Percentiles rank a stretch among this genome's conserved stretches.
phyloP scores from a whole-genome alignment of 495 filamentous ascomycete species.

The Ascodesmis nigricans region DNA sequence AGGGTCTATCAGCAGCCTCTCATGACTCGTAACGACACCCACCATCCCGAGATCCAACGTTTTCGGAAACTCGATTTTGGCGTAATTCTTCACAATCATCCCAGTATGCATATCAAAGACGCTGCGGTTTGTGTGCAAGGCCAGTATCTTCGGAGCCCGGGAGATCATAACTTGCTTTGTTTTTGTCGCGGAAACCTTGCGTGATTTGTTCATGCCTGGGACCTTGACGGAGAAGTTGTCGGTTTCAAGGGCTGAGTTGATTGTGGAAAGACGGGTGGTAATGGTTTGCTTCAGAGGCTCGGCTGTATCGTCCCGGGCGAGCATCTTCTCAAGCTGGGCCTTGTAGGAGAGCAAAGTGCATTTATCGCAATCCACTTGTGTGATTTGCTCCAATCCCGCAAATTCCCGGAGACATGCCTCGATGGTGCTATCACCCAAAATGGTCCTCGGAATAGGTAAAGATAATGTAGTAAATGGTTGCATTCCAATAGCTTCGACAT shows the following conservation, averaged over 20 bases:
- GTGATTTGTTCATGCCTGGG: constrained; percentile 41
- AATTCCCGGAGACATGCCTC: constrained; percentile 65
- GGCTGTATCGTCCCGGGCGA: constrained; percentile 15
- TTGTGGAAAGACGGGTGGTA: constrained; percentile 32
- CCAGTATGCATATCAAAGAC: constrained; percentile 68
- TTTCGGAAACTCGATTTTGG: constrained; percentile 51
- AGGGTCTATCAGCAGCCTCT: constrained; percentile 4
- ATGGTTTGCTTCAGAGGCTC: constrained; percentile 10
- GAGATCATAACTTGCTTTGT: constrained; percentile 73
- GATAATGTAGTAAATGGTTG: constrained; percentile 91
- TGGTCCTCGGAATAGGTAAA: constrained; percentile 36
- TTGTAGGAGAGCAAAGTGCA: constrained; percentile 48
- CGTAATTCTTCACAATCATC: constrained; percentile 57
- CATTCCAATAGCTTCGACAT: constrained; percentile 64
- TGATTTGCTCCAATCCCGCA: constrained; percentile 61
- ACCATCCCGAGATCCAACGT: constrained; percentile 52
- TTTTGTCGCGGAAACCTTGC: constrained; percentile 52
- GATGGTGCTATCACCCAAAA: constrained; percentile 33
- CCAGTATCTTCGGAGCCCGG: constrained; percentile 53
- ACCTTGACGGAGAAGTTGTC: constrained; percentile 64
- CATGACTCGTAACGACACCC: constrained; percentile 23
- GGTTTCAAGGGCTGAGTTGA: constrained; percentile 48
- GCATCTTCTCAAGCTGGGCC: constrained; percentile 23
- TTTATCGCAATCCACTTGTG: constrained; percentile 73
- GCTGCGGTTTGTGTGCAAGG: constrained; percentile 76